Evolutionary conservation across 371 early-diverging fungal species (phyloP).

Genomic region (Mucor mucedo): DNA sequence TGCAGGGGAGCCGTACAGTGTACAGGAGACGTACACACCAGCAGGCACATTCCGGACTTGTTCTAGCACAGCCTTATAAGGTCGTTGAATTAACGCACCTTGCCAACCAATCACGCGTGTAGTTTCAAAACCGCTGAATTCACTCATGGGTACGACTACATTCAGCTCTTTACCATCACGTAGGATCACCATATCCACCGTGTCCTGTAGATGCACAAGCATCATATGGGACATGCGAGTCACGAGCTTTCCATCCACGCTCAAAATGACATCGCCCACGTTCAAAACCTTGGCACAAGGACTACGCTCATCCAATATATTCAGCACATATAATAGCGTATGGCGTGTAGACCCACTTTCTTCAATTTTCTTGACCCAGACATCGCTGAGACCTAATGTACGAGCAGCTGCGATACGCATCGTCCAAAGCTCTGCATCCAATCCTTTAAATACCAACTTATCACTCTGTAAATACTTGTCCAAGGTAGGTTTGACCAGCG

Average conservation of each 20-base stretch:
- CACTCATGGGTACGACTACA: constrained; percentile 62
- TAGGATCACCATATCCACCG: constrained; percentile 61
- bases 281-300: constrained; percentile 68
- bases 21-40: constrained; percentile 78
- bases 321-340: constrained; percentile 73
- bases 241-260: constrained; percentile 70
- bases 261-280: constrained; percentile 89
- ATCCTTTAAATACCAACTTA: constrained; percentile 53
- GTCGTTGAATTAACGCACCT: constrained; percentile 82
- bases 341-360: constrained; percentile 64
- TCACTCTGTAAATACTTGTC: constrained; percentile 49
- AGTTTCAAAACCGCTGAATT: constrained; percentile 62
- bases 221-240: constrained; percentile 68
- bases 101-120: constrained; percentile 83
- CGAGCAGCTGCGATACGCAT: constrained; percentile 83
- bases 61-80: constrained; percentile 85
- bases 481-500: constrained; percentile 41
- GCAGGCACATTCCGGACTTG: constrained; percentile 77
- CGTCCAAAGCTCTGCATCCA: constrained; percentile 83
- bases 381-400: constrained; percentile 76
- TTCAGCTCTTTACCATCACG: constrained; percentile 62
- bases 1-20: constrained; percentile 75
- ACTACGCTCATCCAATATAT: constrained; percentile 59
- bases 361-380: constrained; percentile 74
- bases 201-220: constrained; percentile 33